These are phyloP conservation scores for Rhynchosporium secalis DNA, from an alignment of 2,329 filamentous ascomycete genomes.

Conservation along the genomic window DNA sequence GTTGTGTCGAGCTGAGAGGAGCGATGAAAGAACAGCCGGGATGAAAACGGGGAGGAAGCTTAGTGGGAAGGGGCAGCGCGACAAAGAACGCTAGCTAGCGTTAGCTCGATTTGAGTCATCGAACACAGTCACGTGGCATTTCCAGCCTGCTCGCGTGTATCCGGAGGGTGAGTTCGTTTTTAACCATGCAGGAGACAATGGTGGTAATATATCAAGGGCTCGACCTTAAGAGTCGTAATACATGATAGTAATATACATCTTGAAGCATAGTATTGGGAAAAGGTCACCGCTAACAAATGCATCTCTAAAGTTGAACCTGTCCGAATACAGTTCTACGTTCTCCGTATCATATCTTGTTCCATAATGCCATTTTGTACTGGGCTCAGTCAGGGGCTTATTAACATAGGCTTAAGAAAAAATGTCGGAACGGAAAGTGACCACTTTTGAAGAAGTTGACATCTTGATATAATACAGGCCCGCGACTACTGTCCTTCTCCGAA, in stretches of 20 bases:
- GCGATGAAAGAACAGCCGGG: neutral
- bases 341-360: no score
- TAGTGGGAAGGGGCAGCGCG: slow-evolving; percentile 6
- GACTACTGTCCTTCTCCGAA: neutral
- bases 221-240: no score
- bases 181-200: no score
- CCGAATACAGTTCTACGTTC: no score
- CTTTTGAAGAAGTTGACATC: neutral
- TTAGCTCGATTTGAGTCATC: slow-evolving; percentile 1
- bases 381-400: no score
- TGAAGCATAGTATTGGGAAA: no score
- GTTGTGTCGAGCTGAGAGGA: neutral
- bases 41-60: neutral
- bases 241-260: no score
- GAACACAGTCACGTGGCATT: neutral
- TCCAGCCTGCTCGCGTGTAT: neutral
- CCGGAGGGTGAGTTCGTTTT: neutral
- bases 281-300: no score
- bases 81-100: neutral
- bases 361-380: no score
- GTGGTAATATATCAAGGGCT: no score
- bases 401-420: no score
- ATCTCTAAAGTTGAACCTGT: no score
- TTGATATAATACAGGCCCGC: slow-evolving; percentile 9
- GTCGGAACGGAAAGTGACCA: neutral